Evolutionary conservation across 2,329 filamentous ascomycete species (phyloP), one percentile per base, ranked within the genome.

Genomic region (Cordyceps militaris): DNA sequence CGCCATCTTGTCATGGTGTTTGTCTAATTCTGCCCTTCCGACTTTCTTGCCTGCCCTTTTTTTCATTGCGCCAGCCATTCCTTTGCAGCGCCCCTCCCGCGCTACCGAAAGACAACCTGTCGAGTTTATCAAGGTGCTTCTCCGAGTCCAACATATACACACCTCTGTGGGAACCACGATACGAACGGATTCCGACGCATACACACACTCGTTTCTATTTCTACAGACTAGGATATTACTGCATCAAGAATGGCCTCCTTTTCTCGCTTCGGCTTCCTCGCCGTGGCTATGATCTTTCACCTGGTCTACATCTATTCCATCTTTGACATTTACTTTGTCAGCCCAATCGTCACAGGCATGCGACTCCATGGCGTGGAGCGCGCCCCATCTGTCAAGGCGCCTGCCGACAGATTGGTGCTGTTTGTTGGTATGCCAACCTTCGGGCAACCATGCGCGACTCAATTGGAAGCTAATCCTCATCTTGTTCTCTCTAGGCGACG

Each of bases 311-410:
- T 96, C 58, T 89, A 87, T 70, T 96, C 91, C 60, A 97, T 97
- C 67, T 99, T 99, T 75, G 92, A 97, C 72, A 94, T 97, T 63
- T 97, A 99, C 75, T 99, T 99, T 70, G 91, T 97, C 69, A 97
- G 91, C 70, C 94, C 94, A 23, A 94, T 99, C 65, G 94, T 97
- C 56, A 89, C 87, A 76, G 94, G 94, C 69, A 99, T 99, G 94
- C 84, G 82, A 67, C 82, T 91, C 60, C 92, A 91, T 73, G 75
- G 78, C 47, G 79, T 95, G 38, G 83, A 91, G 60, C 79, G 86
- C 57, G 75, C 81, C 40, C 65, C 73, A 43, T 74, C 75, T 53
- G 71, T 72, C 52, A 84, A 87, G 71, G 83, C 92, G 23, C 94
- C 94, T 1, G 93, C 95, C 5, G 90, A 94, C 72, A 85, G 94